Conservation (phyloP, 2,329 filamentous ascomycete species). For the Capronia americana region DNA sequence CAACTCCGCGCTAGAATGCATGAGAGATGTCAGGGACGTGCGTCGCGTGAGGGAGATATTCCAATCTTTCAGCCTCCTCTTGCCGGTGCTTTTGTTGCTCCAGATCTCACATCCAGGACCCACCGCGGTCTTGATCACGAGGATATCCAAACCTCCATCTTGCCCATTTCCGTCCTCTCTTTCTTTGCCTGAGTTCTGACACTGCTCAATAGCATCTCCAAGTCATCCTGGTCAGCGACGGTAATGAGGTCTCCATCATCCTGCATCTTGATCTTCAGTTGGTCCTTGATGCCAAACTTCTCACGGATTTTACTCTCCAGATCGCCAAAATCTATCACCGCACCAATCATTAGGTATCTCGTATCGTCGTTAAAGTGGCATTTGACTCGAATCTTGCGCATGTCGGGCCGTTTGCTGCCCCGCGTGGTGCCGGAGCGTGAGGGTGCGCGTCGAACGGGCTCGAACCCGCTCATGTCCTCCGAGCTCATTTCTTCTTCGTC, state of each 20-base stretch:
- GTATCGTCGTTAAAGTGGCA: slow-evolving; percentile 86
- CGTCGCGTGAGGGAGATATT: neutral
- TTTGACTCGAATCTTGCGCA: slow-evolving; percentile 86
- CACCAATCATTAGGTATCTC: slow-evolving; percentile 81
- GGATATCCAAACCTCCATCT: slow-evolving; percentile 80
- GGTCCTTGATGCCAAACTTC: slow-evolving; percentile 75
- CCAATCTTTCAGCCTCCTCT: neutral
- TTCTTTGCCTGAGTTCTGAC: slow-evolving; percentile 72
- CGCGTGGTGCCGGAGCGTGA: slow-evolving; percentile 24
- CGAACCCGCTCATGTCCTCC: slow-evolving; percentile 36
- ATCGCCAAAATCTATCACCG: slow-evolving; percentile 72
- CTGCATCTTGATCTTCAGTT: slow-evolving; percentile 84
- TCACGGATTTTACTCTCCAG: slow-evolving; percentile 80
- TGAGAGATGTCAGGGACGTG: slow-evolving; percentile 6
- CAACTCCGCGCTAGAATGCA: slow-evolving; percentile 20
- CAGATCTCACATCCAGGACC: neutral
- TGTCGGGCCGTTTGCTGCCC: slow-evolving; percentile 59
- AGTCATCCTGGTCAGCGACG: slow-evolving; percentile 93
- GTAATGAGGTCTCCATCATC: slow-evolving; percentile 92
- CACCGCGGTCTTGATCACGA: slow-evolving; percentile 11
- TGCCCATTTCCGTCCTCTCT: slow-evolving; percentile 81
- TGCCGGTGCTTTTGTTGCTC: neutral
- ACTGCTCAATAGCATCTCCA: slow-evolving; percentile 81
- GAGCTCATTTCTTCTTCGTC: slow-evolving; percentile 71
- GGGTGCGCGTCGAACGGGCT: slow-evolving; percentile 28